A percentile compares a stretch with the other conserved stretches of the same genome.
Conservation (phyloP, 176 grass and related monocot species). For the Poa annua region DNA sequence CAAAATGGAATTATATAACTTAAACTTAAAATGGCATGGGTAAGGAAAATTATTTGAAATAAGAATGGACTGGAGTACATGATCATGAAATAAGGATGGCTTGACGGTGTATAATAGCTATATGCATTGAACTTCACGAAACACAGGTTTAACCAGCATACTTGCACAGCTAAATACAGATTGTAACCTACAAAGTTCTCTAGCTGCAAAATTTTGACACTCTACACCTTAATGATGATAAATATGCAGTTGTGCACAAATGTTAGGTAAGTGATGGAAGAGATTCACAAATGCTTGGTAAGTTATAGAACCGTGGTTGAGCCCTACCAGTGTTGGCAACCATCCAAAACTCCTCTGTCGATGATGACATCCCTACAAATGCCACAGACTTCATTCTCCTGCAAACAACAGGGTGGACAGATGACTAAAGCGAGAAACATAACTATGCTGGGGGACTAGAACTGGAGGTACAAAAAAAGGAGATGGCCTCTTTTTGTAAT, state of each 20-base stretch:
- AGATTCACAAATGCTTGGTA: constrained; percentile 22
- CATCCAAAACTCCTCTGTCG: constrained; percentile 82
- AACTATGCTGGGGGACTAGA: background rate
- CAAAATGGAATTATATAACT: background rate
- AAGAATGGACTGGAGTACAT: background rate
- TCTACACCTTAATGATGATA: background rate
- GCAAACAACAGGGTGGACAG: constrained; percentile 37
- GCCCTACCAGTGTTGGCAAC: constrained; percentile 84
- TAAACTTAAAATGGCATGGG: constrained; percentile 3
- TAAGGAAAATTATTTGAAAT: constrained; percentile 1
- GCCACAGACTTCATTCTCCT: constrained; percentile 83
- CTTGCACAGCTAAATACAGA: constrained; percentile 18
- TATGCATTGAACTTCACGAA: background rate
- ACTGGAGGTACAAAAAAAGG: background rate
- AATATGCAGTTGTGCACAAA: constrained; percentile 7
- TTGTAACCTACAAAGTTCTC: constrained; percentile 3
- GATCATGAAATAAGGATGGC: constrained; percentile 23
- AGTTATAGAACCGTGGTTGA: constrained; percentile 16
- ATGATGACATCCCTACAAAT: constrained; percentile 83
- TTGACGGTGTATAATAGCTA: background rate
- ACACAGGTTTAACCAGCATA: constrained; percentile 26
- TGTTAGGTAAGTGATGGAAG: constrained; percentile 15
- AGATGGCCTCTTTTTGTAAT: background rate
- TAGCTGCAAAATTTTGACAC: background rate
- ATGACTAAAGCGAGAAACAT: constrained; percentile 30